Evolutionary conservation across 2,329 filamentous ascomycete genomes (phyloP).

Genomic region (Microdochium paspali): DNA sequence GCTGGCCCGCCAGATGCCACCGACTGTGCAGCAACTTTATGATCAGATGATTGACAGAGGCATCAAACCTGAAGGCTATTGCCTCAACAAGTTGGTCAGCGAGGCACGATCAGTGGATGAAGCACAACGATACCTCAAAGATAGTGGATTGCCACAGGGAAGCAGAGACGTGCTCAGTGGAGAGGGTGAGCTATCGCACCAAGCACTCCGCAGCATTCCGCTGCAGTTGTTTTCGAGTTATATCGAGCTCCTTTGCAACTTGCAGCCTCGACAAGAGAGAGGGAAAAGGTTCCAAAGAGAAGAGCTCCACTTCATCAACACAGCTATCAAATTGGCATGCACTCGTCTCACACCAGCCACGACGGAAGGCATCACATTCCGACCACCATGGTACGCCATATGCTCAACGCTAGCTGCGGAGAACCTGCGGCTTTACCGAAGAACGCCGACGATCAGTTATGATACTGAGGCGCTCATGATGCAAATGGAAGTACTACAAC

Average conservation of each 20-base stretch:
- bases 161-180: slow-evolving; percentile 9
- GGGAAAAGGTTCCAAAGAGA: slow-evolving; percentile 9
- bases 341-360: slow-evolving; percentile 14
- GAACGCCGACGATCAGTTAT: slow-evolving; percentile 12
- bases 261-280: slow-evolving; percentile 18
- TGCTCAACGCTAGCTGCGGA: slow-evolving; percentile 26
- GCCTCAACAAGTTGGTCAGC: slow-evolving; percentile 45
- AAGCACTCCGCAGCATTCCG: slow-evolving; percentile 19
- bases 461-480: slow-evolving; percentile 19
- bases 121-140: slow-evolving; percentile 39
- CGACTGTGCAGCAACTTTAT: slow-evolving; percentile 49
- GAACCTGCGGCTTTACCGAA: slow-evolving; percentile 18
- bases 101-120: slow-evolving; percentile 36
- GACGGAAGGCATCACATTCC: slow-evolving; percentile 19
- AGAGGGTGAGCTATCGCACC: slow-evolving; percentile 8
- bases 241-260: slow-evolving; percentile 37
- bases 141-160: slow-evolving; percentile 23
- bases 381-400: slow-evolving; percentile 31
- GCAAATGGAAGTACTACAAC: slow-evolving; percentile 19
- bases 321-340: slow-evolving; percentile 23
- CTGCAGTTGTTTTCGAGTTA: slow-evolving; percentile 36
- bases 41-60: slow-evolving; percentile 42
- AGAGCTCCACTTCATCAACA: slow-evolving; percentile 15
- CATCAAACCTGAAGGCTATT: slow-evolving; percentile 36
- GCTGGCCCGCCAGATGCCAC: slow-evolving; percentile 50